Evolutionary conservation across 2,329 filamentous ascomycete genomes (phyloP), one percentile per base, ranked within the genome.

Genomic region (Fulvia fulva): DNA sequence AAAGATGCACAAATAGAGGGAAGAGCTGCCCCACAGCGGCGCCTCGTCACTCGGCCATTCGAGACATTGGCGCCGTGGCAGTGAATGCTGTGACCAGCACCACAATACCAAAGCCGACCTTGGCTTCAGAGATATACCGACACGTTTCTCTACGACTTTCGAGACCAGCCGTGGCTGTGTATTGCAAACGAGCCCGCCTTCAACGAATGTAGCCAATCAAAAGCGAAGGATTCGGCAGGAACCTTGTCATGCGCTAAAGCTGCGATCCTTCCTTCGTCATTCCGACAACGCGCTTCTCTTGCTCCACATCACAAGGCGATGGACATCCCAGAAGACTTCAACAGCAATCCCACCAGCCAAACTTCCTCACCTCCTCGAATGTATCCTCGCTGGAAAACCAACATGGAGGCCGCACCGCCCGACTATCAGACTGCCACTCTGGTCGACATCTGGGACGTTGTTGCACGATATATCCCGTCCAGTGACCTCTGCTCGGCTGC

Each of bases 321-420:
- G 37, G 16, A 41, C 37, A 41, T 7, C 14, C 2, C 5, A 16
- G 8, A 19, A 41, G n/a, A 6, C 37, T 19, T 3, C 37, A 3
- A 41, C 37, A 7, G 16, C 37, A 19, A n/a, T n/a, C 14, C 8
- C 37, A 3, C n/a, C 37, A 7, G 16, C 37, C 7, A n/a, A 7
- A 16, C 8, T 19, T n/a, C 37, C 37, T 41, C 19, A 19, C 25
- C 21, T 5, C 22, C 21, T 47, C 21, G 44, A 47, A 26, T 25
- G 19, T 5, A 2, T 25, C 25, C 9, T 8, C 21, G 14, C 21
- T 11, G 22, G 5, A 21, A n/a, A n/a, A n/a, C n/a, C n/a, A n/a
- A n/a, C n/a, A 84, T 84, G 81, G 82, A 85, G 66, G 77, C 80
- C 52, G 75, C 81, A 53, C 81, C 82, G 28, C 84, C 84, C 4